phyloP scores from a whole-genome alignment of 2,329 filamentous ascomycete species.

The Colletotrichum scovillei region DNA sequence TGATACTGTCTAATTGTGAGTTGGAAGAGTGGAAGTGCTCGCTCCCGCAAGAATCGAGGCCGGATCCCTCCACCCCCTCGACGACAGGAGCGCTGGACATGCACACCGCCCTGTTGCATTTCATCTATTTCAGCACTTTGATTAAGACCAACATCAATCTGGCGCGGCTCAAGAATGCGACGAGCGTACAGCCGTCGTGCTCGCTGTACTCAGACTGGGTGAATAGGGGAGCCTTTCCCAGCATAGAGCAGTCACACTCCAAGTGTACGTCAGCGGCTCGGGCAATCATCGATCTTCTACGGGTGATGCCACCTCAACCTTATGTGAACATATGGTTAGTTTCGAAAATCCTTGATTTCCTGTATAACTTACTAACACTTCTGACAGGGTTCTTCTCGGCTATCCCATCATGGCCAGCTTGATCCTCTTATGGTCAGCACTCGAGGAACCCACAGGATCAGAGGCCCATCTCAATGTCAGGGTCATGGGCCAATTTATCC shows the following conservation, averaged over 20 bases:
- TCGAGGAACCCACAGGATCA: conserved; percentile 25
- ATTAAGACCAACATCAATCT: conserved; percentile 15
- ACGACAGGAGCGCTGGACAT: conserved; percentile 8
- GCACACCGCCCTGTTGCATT: background rate
- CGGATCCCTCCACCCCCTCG: background rate
- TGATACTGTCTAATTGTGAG: background rate
- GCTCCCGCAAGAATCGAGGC: conserved; percentile 2
- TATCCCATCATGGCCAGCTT: conserved; percentile 22
- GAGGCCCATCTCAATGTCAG: conserved; percentile 19
- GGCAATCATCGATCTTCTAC: conserved; percentile 16
- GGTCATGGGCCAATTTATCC: conserved; percentile 23
- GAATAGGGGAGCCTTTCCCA: background rate
- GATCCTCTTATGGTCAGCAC: conserved; percentile 19
- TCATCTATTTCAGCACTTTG: conserved; percentile 13
- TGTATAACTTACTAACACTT: background rate
- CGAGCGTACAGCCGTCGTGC: background rate
- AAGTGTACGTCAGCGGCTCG: conserved; percentile 20
- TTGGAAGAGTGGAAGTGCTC: conserved; percentile 20
- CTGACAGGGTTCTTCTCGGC: conserved; percentile 14
- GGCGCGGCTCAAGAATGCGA: conserved; percentile 11
- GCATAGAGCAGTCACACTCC: conserved; percentile 11
- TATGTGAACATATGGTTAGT: conserved; percentile 21
- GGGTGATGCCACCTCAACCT: conserved; percentile 11
- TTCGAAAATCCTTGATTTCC: background rate
- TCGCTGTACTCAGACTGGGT: background rate